phyloP scores from a whole-genome alignment of 306 rosid species.

The Morella rubra region DNA sequence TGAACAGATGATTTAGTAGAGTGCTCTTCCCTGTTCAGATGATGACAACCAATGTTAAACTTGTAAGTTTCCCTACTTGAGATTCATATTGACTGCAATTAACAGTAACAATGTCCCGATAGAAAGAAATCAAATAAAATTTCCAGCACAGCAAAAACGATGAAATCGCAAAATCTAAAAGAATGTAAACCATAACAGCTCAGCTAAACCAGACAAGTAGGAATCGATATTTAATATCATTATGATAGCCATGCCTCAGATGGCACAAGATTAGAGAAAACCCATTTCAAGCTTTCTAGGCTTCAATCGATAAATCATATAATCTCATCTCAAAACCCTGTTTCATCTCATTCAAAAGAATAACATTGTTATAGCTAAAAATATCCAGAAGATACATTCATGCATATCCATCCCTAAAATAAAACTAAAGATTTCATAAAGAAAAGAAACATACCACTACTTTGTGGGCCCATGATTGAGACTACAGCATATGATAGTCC shows the following conservation, averaged over 20 bases:
- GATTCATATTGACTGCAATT: neutral
- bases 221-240: neutral
- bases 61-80: neutral
- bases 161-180: constrained; percentile 1
- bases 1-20: constrained; percentile 69
- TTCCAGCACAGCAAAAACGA: neutral
- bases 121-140: neutral
- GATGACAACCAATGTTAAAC: constrained; percentile 19
- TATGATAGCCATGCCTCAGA: constrained; percentile 14
- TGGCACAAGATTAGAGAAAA: neutral
- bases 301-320: neutral
- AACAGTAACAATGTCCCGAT: neutral
- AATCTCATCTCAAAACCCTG: constrained; percentile 10
- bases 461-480: constrained; percentile 99
- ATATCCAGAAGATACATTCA: neutral
- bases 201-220: neutral
- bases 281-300: neutral
- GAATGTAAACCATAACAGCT: neutral
- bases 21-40: constrained; percentile 89
- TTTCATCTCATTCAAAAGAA: neutral
- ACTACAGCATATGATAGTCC: constrained; percentile 96
- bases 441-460: constrained; percentile 74
- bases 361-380: neutral
- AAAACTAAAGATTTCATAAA: constrained; percentile 7
- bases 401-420: constrained; percentile 15